phyloP scores from a whole-genome alignment of 345 rosid genomes.

The Punica granatum region DNA sequence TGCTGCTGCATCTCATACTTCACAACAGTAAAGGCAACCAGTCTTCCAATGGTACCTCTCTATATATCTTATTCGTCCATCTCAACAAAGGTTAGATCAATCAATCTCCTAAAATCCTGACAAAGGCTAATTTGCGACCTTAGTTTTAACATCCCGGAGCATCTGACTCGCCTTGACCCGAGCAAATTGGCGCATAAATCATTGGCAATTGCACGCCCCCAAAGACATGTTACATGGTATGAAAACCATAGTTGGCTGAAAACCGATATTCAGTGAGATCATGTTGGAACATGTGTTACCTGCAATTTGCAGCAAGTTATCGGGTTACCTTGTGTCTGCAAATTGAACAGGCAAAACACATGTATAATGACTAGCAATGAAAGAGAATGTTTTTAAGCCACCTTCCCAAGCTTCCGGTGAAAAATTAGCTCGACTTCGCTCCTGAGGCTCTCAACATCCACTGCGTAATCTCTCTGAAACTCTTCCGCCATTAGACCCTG shows the following conservation, averaged over 20 bases:
- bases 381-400: conserved; percentile 1
- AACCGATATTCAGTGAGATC: background rate
- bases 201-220: background rate
- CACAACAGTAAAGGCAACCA: no score
- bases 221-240: background rate
- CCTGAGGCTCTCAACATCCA: conserved; percentile 61
- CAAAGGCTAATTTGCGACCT: background rate
- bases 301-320: background rate
- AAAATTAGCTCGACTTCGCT: conserved; percentile 60
- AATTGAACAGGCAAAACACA: background rate
- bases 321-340: background rate
- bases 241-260: background rate
- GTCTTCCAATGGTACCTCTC: background rate
- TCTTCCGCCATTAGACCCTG: conserved; percentile 52
- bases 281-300: conserved; percentile 14
- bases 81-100: background rate
- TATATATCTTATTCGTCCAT: background rate
- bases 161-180: background rate
- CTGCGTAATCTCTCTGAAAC: conserved; percentile 50
- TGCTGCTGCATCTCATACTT: no score
- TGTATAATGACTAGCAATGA: background rate
- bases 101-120: background rate
- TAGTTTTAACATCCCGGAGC: background rate
- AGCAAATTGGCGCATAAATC: background rate
- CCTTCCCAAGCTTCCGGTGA: conserved; percentile 45